Evolutionary conservation across 2,329 filamentous ascomycete species (phyloP), one percentile per base, ranked within the genome.

Genomic region (Didymella lethalis): DNA sequence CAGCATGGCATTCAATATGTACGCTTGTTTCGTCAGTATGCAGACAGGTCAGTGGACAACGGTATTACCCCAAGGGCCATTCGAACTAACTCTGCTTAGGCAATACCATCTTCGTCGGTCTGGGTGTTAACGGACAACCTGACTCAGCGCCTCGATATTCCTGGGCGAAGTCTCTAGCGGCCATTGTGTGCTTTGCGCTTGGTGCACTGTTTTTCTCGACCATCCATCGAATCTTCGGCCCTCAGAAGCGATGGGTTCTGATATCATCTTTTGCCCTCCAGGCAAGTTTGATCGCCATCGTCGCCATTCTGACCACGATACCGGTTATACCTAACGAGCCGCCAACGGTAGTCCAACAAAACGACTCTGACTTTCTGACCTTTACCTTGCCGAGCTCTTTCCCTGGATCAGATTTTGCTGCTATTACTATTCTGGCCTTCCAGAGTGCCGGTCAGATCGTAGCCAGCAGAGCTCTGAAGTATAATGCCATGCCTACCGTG

Each of bases 21-120:
- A 79, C 75, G 76, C 72, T 25, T 81, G 80, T 51, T 84, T 84
- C 57, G 80, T 83, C 31, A 79, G 77, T 18, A 84, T 84, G 82
- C 82, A 84, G 66, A 84, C 82, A 25, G 81, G 81, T 81, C 69
- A 48, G 66, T 54, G 16, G 23, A 48, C 18, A 16, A 20, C 14
- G 29, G 16, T 14, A 7, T 4, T 16, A 29, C 14, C 14, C 25
- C 16, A 56, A 14, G 10, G 44, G 18, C 14, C 58, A 16, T 14
- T 11, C 32, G 16, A 14, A 43, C 44, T 57, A 18, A 57, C 14
- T 40, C n/a, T 14, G 76, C 12, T 6, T n/a, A 68, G 85, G 86
- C 38, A 88, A 88, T 74, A 88, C 86, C 10, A 83, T 88, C 65
- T 87, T 88, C 75, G 79, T 88, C 38, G 85, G 84, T 18, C 83